These are phyloP conservation scores for Fraxinus greggii DNA, from an alignment of 305 asterid species.

Conservation along the genomic window DNA sequence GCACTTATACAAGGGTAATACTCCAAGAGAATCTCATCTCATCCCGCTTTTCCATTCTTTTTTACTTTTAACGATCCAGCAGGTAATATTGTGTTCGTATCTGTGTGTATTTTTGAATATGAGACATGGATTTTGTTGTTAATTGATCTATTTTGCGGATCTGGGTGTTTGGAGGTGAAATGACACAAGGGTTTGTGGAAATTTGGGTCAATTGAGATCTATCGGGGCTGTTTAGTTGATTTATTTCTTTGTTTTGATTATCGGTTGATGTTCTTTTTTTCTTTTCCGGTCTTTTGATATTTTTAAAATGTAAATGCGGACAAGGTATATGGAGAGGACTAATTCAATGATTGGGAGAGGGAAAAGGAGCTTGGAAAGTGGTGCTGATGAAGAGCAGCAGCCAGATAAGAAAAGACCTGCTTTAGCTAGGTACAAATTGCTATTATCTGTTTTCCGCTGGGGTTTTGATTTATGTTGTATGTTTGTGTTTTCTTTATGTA, in stretches of 20 bases:
- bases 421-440: slow-evolving; percentile 63
- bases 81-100: not conserved
- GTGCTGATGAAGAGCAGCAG: slow-evolving; percentile 56
- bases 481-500: slow-evolving; percentile 17
- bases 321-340: slow-evolving; percentile 81
- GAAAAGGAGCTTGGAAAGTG: slow-evolving; percentile 75
- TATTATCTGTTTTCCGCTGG: not conserved
- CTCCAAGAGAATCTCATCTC: not conserved
- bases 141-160: slow-evolving; percentile 29
- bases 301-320: slow-evolving; percentile 63
- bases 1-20: not conserved
- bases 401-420: slow-evolving; percentile 78
- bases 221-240: slow-evolving; percentile 7
- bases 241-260: slow-evolving; percentile 12
- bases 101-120: not conserved
- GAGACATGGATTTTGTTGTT: slow-evolving; percentile 7
- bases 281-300: slow-evolving; percentile 15
- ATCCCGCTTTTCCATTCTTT: not conserved
- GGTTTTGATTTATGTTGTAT: not conserved
- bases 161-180: slow-evolving; percentile 24
- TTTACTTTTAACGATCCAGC: not conserved
- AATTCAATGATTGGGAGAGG: slow-evolving; percentile 67
- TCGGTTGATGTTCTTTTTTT: not conserved
- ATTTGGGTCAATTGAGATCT: slow-evolving; percentile 28
- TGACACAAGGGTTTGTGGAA: slow-evolving; percentile 7